phyloP scores from a whole-genome alignment of 2,329 filamentous ascomycete genomes.

The Capronia epimyces region DNA sequence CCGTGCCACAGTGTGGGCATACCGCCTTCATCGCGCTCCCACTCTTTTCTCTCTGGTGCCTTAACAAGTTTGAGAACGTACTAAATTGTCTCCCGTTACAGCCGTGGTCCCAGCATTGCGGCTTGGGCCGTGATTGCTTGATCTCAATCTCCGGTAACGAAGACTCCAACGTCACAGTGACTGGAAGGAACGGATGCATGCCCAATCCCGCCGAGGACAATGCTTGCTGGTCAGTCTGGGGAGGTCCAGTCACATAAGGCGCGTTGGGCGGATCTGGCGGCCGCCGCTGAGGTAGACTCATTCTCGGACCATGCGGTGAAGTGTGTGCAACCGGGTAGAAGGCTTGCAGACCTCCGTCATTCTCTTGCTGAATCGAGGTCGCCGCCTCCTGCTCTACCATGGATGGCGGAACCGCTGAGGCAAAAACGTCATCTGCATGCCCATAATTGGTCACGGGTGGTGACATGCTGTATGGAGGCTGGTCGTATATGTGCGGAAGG shows the following conservation, averaged over 20 bases:
- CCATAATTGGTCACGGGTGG: conserved; percentile 12
- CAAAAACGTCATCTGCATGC: conserved; percentile 14
- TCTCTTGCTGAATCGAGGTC: conserved; percentile 7
- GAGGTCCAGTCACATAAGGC: conserved; percentile 13
- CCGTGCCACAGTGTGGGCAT: conserved; percentile 85
- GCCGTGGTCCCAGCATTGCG: conserved; percentile 94
- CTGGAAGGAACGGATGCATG: conserved; percentile 20
- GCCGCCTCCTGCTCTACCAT: conserved; percentile 8
- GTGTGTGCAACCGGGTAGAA: conserved; percentile 16
- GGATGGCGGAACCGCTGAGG: conserved; percentile 4
- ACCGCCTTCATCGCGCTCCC: conserved; percentile 83
- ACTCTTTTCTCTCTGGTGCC: conserved; percentile 91
- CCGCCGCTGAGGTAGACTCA: conserved; percentile 10
- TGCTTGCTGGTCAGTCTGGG: conserved; percentile 12
- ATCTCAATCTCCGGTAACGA: conserved; percentile 24
- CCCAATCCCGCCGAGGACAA: conserved; percentile 16
- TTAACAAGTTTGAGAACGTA: conserved; percentile 88
- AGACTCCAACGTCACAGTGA: conserved; percentile 24
- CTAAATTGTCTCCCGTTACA: conserved; percentile 95
- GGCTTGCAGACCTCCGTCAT: conserved; percentile 8
- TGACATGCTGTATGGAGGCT: conserved; percentile 16
- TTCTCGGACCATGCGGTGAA: conserved; percentile 14
- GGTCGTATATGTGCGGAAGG: conserved; percentile 17
- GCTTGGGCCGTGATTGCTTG: conserved; percentile 63
- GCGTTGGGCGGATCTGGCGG: conserved; percentile 12